Evolutionary conservation across 768 basidiomycete species (phyloP).

Genomic region (Xerocomellus chrysenteron): DNA sequence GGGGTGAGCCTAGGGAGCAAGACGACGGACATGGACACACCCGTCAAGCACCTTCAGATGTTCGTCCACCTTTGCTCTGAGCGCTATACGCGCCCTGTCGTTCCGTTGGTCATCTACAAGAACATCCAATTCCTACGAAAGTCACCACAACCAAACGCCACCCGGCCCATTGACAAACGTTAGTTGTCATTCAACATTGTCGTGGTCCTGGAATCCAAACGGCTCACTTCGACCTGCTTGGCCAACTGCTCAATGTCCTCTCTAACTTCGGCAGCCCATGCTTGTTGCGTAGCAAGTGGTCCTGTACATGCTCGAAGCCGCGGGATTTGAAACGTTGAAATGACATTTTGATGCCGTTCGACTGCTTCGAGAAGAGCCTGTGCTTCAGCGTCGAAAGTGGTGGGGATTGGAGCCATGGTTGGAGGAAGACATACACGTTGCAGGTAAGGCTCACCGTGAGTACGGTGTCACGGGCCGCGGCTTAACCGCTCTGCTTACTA

Average conservation of each 20-base stretch:
- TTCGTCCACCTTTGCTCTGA: constrained; percentile 49
- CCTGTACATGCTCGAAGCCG: constrained; percentile 67
- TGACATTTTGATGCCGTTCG: constrained; percentile 58
- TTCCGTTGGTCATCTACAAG: constrained; percentile 71
- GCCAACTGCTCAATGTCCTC: constrained; percentile 68
- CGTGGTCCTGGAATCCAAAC: neutral
- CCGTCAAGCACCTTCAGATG: constrained; percentile 46
- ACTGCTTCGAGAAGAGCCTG: constrained; percentile 49
- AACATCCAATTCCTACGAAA: constrained; percentile 59
- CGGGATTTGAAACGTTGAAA: constrained; percentile 72
- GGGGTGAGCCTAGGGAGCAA: neutral
- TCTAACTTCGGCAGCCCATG: constrained; percentile 69
- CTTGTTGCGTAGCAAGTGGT: constrained; percentile 69
- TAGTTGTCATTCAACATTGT: neutral
- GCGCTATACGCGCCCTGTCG: constrained; percentile 48
- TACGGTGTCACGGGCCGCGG: too few species aligned
- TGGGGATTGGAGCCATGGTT: constrained; percentile 64
- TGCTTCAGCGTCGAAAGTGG: constrained; percentile 51
- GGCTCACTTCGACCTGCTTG: constrained; percentile 65
- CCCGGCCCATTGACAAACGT: neutral
- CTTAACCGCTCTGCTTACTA: too few species aligned
- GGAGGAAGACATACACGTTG: neutral
- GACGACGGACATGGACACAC: constrained; percentile 40
- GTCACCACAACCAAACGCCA: neutral
- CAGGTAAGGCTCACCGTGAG: neutral